phyloP scores from a whole-genome alignment of 768 basidiomycete genomes.

The Collybia sp. region DNA sequence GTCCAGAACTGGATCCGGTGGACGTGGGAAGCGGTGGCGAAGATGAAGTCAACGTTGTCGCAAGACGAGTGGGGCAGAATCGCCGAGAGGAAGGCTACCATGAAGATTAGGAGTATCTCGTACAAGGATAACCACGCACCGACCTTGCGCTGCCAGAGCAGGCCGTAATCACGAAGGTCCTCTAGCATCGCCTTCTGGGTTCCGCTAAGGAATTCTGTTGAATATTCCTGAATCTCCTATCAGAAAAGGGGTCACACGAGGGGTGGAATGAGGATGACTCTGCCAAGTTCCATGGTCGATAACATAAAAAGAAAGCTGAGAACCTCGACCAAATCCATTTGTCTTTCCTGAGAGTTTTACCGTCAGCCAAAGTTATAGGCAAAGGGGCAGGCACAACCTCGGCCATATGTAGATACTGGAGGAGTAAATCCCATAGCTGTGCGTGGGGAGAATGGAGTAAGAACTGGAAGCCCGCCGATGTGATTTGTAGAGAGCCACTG shows the following conservation, averaged over 20 bases:
- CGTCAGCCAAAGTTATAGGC: slow-evolving; percentile 5
- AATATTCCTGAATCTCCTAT: slow-evolving; percentile 66
- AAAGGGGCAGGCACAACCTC: slow-evolving; percentile 46
- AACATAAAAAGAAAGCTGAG: slow-evolving; percentile 95
- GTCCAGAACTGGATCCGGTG: slow-evolving; percentile 48
- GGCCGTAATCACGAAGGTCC: slow-evolving; percentile 92
- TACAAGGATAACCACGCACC: slow-evolving; percentile 17
- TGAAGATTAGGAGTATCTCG: slow-evolving; percentile 18
- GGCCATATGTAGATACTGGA: slow-evolving; percentile 84
- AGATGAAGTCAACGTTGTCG: slow-evolving; percentile 92
- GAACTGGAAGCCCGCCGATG: slow-evolving; percentile 94
- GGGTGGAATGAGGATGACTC: slow-evolving; percentile 41
- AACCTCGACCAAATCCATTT: slow-evolving; percentile 92
- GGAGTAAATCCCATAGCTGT: slow-evolving; percentile 91
- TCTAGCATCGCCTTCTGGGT: slow-evolving; percentile 85
- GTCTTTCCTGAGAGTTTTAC: slow-evolving; percentile 53
- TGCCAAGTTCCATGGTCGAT: slow-evolving; percentile 92
- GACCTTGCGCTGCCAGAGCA: slow-evolving; percentile 84
- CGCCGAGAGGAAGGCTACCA: slow-evolving; percentile 64
- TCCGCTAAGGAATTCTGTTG: slow-evolving; percentile 70
- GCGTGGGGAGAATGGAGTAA: slow-evolving; percentile 90
- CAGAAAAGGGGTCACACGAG: slow-evolving; percentile 4
- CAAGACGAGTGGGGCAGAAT: slow-evolving; percentile 92
- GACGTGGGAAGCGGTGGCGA: slow-evolving; percentile 74
- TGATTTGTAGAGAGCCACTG: slow-evolving; percentile 73